Evolutionary conservation across 164 flowering plant species (phyloP).

Genomic region (Houttuynia cordata): DNA sequence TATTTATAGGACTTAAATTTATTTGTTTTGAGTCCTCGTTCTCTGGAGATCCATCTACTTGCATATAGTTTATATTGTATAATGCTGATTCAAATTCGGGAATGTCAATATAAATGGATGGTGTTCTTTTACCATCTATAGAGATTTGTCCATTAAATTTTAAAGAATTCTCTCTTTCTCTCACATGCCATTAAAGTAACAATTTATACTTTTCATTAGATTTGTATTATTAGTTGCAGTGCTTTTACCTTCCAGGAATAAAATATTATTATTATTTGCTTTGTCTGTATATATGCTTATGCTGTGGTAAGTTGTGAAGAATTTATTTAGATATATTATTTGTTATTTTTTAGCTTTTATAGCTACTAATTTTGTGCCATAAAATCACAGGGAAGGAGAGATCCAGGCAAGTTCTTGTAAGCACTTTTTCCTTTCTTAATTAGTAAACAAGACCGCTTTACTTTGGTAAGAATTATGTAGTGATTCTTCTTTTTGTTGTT

Average conservation of each 20-base stretch:
- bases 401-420: slow-evolving; percentile 10
- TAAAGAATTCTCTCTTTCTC: too few species aligned
- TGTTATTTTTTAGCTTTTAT: background rate
- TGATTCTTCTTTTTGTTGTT: slow-evolving; percentile 1
- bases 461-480: background rate
- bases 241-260: background rate
- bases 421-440: background rate
- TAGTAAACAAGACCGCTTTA: background rate
- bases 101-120: too few species aligned
- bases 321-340: background rate
- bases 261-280: background rate
- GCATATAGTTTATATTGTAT: too few species aligned
- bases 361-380: background rate
- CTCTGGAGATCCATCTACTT: too few species aligned
- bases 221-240: background rate
- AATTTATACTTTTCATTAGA: background rate
- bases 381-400: slow-evolving; percentile 12
- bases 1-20: too few species aligned
- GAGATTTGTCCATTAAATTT: too few species aligned
- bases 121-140: too few species aligned
- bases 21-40: too few species aligned
- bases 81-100: too few species aligned
- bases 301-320: background rate
- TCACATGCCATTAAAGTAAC: too few species aligned
- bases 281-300: background rate